Conservation (phyloP, 2,329 filamentous ascomycete species). For the Pyrenophora teres region DNA sequence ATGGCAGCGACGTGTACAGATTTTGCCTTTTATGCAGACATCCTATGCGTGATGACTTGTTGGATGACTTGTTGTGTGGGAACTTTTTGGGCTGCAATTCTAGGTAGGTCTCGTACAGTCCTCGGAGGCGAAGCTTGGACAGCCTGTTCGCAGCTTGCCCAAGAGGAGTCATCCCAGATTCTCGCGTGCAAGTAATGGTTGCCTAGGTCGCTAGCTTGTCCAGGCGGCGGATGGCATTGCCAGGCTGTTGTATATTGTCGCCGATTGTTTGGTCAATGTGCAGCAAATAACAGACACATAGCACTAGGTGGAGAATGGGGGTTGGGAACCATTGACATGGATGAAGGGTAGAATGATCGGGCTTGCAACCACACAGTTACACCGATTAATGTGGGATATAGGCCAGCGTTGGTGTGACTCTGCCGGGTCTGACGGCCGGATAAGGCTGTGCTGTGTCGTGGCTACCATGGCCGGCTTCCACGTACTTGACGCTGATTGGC, state of each 20-base stretch:
- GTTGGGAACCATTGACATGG: constrained; percentile 1
- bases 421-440: constrained; percentile 2
- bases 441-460: constrained; percentile 27
- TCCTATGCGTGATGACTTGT: too few species aligned
- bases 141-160: background rate
- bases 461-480: constrained; percentile 29
- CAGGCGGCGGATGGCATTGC: constrained; percentile 1
- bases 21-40: too few species aligned
- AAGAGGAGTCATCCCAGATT: background rate
- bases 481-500: constrained; percentile 39
- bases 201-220: background rate
- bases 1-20: too few species aligned
- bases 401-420: too few species aligned
- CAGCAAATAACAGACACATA: constrained; percentile 21
- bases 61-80: too few species aligned
- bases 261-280: constrained; percentile 22
- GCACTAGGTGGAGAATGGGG: background rate
- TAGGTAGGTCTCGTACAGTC: too few species aligned
- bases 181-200: background rate
- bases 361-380: background rate
- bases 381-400: too few species aligned
- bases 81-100: too few species aligned
- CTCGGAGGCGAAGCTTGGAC: background rate
- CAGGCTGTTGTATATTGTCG: constrained; percentile 18
- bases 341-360: constrained; percentile 1